Evolutionary conservation across 805 yeast genomes (phyloP).

Genomic region (Wickerhamiella parazyma): DNA sequence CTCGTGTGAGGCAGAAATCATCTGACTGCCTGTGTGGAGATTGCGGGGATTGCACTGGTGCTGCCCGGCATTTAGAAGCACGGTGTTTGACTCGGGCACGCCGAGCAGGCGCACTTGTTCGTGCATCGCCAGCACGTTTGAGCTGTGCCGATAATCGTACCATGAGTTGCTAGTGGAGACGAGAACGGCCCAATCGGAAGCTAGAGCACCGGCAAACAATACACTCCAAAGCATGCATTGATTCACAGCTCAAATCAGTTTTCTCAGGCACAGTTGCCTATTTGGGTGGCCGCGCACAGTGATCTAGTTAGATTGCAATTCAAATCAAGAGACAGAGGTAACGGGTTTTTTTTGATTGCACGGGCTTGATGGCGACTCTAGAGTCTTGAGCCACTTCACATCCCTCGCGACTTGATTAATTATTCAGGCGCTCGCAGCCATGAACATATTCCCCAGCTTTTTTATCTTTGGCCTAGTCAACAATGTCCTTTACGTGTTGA

Average conservation of each 20-base stretch:
- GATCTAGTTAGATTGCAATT: too few species aligned
- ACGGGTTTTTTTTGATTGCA: too few species aligned
- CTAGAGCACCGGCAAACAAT: neutral
- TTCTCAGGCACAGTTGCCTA: too few species aligned
- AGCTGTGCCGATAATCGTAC: conserved; percentile 10
- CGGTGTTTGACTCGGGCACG: neutral
- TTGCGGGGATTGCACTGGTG: conserved; percentile 6
- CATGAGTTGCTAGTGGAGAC: conserved; percentile 7
- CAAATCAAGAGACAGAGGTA: too few species aligned
- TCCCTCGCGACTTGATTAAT: too few species aligned
- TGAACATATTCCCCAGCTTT: conserved; percentile 28
- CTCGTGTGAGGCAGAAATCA: neutral
- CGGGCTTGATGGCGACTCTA: too few species aligned
- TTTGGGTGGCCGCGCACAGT: too few species aligned
- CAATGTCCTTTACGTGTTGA: conserved; percentile 82
- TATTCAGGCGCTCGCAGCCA: neutral
- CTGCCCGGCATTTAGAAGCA: conserved; percentile 4
- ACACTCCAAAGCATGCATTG: neutral
- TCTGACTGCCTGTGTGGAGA: neutral
- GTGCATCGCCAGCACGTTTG: conserved; percentile 7
- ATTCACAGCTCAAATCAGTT: too few species aligned
- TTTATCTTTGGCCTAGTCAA: conserved; percentile 78
- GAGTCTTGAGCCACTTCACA: too few species aligned
- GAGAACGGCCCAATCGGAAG: conserved; percentile 8
- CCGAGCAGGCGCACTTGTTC: conserved; percentile 3